Conservation (phyloP, 768 basidiomycete genomes). For the Lactarius pseudohatsudake region DNA sequence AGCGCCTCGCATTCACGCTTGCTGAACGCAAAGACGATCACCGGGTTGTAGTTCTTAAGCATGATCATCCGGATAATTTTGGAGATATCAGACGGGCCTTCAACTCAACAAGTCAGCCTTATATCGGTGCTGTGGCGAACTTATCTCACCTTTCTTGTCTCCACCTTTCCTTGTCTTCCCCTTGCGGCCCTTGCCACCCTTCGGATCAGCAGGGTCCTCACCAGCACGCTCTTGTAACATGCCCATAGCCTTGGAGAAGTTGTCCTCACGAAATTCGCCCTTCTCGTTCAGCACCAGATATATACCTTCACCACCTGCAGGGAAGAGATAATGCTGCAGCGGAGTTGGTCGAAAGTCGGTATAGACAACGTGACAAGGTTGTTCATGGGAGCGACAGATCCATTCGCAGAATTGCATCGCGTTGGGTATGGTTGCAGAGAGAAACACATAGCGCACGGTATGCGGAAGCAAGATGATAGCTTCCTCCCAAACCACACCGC, state of each 20-base stretch:
- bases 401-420: conserved; percentile 99
- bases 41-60: conserved; percentile 95
- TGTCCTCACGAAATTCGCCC: conserved; percentile 94
- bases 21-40: conserved; percentile 97
- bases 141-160: conserved; percentile 73
- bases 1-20: conserved; percentile 96
- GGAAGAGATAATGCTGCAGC: conserved; percentile 97
- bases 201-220: conserved; percentile 90
- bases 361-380: conserved; percentile 98
- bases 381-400: conserved; percentile 96
- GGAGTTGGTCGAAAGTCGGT: conserved; percentile 99
- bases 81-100: conserved; percentile 90
- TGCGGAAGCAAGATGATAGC: conserved; percentile 97
- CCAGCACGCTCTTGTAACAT: conserved; percentile 80
- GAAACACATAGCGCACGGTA: conserved; percentile 95
- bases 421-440: conserved; percentile 98
- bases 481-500: conserved; percentile 99
- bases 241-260: conserved; percentile 97
- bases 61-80: conserved; percentile 99
- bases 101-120: conserved; percentile 15
- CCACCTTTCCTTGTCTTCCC: conserved; percentile 95
- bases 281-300: conserved; percentile 99
- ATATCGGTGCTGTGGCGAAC: neutral
- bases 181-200: conserved; percentile 81
- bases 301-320: conserved; percentile 94